A percentile compares a stretch with the other conserved stretches of the same genome.
These are phyloP conservation scores for Tulasnella sp. DNA, from an alignment of 768 basidiomycete species.

Conservation along the genomic window DNA sequence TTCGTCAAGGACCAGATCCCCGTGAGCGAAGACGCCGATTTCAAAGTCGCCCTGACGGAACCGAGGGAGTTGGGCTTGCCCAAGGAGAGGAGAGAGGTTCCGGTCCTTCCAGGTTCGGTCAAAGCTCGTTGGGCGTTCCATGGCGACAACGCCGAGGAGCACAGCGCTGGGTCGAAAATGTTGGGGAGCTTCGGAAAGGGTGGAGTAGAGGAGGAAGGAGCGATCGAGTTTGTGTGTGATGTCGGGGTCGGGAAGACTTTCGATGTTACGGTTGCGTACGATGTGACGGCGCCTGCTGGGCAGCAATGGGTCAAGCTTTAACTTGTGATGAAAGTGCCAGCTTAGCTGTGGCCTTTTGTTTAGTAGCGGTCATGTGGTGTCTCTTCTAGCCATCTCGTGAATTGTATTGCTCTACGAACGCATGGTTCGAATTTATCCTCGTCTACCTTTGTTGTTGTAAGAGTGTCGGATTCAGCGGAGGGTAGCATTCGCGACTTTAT, in stretches of 20 bases:
- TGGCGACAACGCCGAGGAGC: conserved; percentile 27
- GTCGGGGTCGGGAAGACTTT: conserved; percentile 35
- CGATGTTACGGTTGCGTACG: conserved; percentile 39
- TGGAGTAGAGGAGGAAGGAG: conserved; percentile 28
- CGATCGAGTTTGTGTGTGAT: conserved; percentile 42
- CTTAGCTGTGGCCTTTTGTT: too few relatives aligned
- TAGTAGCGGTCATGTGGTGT: too few relatives aligned
- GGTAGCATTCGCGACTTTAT: too few relatives aligned
- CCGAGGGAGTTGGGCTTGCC: conserved; percentile 18
- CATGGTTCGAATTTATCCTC: too few relatives aligned
- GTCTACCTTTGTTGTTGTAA: too few relatives aligned
- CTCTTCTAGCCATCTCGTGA: too few relatives aligned
- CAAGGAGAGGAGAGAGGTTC: conserved; percentile 29
- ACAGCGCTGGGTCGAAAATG: conserved; percentile 35
- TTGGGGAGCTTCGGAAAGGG: conserved; percentile 29
- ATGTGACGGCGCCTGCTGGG: conserved; percentile 33
- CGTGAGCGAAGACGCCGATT: conserved; percentile 20
- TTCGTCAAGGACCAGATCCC: conserved; percentile 14
- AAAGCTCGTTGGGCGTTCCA: conserved; percentile 17
- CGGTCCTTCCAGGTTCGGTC: conserved; percentile 26
- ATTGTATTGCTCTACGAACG: too few relatives aligned
- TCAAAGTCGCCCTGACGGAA: conserved; percentile 23
- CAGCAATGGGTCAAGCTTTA: conserved; percentile 16
- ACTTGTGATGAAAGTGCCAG: too few relatives aligned
- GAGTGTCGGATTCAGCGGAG: too few relatives aligned